phyloP scores from a whole-genome alignment of 2,329 filamentous ascomycete species.

The Ramularia collo-cygni region DNA sequence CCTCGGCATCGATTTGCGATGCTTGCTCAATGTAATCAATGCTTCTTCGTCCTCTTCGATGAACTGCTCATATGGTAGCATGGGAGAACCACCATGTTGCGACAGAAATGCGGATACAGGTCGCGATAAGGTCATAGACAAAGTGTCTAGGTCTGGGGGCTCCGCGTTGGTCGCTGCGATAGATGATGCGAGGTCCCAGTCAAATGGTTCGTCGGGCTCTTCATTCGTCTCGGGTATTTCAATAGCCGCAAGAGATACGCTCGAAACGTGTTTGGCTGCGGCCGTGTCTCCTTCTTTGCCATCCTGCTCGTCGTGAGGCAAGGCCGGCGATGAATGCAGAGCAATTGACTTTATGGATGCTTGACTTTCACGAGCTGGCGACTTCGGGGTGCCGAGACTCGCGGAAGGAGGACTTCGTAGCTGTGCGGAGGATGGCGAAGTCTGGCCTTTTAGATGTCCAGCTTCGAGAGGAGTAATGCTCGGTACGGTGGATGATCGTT shows the following conservation, averaged over 20 bases:
- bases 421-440: not conserved
- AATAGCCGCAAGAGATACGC: conserved; percentile 10
- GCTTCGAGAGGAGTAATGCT: conserved; percentile 6
- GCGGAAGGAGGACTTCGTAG: not conserved
- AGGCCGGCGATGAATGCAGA: no score
- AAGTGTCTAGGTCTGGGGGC: conserved; percentile 16
- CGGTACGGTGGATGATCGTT: conserved; percentile 8
- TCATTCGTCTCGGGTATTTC: conserved; percentile 31
- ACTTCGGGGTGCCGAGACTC: not conserved
- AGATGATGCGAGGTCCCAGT: conserved; percentile 18
- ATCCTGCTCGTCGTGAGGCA: not conserved
- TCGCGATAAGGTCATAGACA: conserved; percentile 13
- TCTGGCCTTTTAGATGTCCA: not conserved
- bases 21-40: conserved; percentile 5
- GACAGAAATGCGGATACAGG: conserved; percentile 12
- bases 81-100: conserved; percentile 2
- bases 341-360: no score
- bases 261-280: conserved; percentile 8
- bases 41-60: conserved; percentile 17
- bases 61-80: conserved; percentile 6
- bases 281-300: not conserved
- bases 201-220: conserved; percentile 26
- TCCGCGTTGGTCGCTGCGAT: conserved; percentile 18
- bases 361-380: not conserved
- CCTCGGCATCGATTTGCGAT: not conserved